Base-by-base conservation (phyloP, 2,329 filamentous ascomycete genomes). In the Penicillium sp. region DNA sequence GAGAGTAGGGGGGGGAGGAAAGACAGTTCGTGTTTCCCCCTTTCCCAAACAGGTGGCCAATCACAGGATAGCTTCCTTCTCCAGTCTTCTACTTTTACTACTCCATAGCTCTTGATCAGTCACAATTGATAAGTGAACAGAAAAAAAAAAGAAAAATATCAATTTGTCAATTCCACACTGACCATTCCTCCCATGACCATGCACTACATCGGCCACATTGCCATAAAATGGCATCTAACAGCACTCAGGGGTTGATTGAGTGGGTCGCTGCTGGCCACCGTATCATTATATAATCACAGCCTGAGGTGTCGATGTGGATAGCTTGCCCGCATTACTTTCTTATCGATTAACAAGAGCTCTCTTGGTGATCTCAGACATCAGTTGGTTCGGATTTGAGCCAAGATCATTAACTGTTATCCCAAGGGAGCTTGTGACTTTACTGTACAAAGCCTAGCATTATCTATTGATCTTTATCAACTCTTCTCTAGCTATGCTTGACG, bases 21-120 rank as follows among this genome's bases (percentile, higher is more conserved):
- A 67, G 58, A 61, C 60, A 62, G 61, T 63, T 58, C 62, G 61
- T 67, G 64, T 62, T 62, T 67, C 63, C 65, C 65, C 63, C 59
- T 68, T 69, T 63, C 60, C 57, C 57, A 63, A 51, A 55, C 32
- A 47, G 57, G 57, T 44, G 56, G 40, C 65, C 64, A 67, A 67
- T 66, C 65, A 69, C 60, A 51, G 50, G 45, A 52, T 48, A 45
- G 49, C 45, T 18, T 54, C 46, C 36, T 59, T 58, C 61, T 60
- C 63, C 61, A 62, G 61, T 59, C 46, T 40, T 23, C 35, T 53
- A 52, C 47, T 48, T 39, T 43, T 53, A 40, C 44, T 43, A n/a
- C 39, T 30, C 42, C 39, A 50, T 16, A 38, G 36, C 45, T 35
- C 39, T 49, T 39, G 45, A 53, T 46, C 32, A 32, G 43, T 53